Evolutionary conservation across 805 yeast genomes (phyloP), one percentile per base, ranked within the genome.

Genomic region (Pichia heedii): DNA sequence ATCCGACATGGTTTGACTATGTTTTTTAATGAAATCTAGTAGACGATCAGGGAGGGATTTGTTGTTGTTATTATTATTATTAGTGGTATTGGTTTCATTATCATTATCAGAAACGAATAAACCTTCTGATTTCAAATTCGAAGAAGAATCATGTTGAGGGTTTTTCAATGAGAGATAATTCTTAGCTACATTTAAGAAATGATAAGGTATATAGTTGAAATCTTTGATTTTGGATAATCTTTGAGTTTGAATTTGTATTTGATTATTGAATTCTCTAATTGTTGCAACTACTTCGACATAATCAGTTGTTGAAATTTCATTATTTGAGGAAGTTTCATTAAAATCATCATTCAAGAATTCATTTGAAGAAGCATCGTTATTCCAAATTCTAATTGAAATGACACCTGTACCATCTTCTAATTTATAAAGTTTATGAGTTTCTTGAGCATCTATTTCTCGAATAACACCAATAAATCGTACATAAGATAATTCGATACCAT

Each of bases 391-490:
- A 39, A 83, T 71, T 22, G 79, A 81, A 7, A 79, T 67, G 4
- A 72, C 65, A 0, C 87, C 88, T 0, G 93, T 79, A 11, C 93
- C 90, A 58, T 84, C 94, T 54, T 84, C 93, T n/a, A 84, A 55
- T 18, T 79, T 76, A 37, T 81, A 57, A 19, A 65, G 62, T 24
- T 80, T 62, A 36, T 77, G 76, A 8, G 81, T 68, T 2, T 83
- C 72, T 46, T 78, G 78, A 3, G 70, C 69, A 37, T 61, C 63
- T 15, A 81, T 74, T 46, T 76, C 77, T 55, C 90, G 70, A n/a
- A 84, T 67, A 19, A 83, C 77, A 1, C 88, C 94, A 8, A 81
- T 76, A 53, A 83, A 73, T 22, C 79, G 70, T 12, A 84, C 81
- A 57, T 76, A 71, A 51, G 73, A 76, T 41, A 84, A 61, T 43